Base-by-base conservation (phyloP, 805 yeast genomes). In the Wickerhamiella alocasiicola region DNA sequence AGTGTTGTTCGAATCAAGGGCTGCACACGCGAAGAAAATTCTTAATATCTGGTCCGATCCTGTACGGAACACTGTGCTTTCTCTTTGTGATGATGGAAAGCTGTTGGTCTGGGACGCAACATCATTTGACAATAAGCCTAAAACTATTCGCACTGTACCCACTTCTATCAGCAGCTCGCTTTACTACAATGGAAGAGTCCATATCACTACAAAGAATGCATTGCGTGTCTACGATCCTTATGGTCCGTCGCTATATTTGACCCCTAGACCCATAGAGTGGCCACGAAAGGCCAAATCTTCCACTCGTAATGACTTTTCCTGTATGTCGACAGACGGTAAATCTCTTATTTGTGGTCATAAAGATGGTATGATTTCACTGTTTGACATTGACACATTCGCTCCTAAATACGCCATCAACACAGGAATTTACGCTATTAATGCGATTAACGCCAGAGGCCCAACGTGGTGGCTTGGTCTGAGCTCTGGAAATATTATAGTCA, bases 281-380 rank as follows among this genome's bases (percentile, higher is more conserved):
- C 26, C 36, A 11, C 19, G 26, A 9, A 18, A 32, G 9, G 20
- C 26, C 9, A 18, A 17, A 12, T 17, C 24, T 21, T 32, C 36
- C 16, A 32, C 36, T 15, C 25, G 36, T 17, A 18, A 32, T 6
- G 6, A 32, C 36, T 32, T 32, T 15, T 17, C 9, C 15, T 32
- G 26, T 12, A 20, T 32, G 36, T 4, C 25, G 23, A 32, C 26
- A 20, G 25, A 20, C 20, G 36, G 26, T 11, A 9, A 13, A n/a
- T 17, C 36, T 12, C 27, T 36, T 9, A 20, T 31, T 16, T 41
- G 44, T 19, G 44, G 44, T 9, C 44, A 41, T 25, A 41, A 25
- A n/a, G 36, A 41, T 17, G 44, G 44, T 4, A 26, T 29, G 11
- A 19, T 41, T 6, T 30, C 40, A 3, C n/a, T 24, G 4, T 41